Percentiles rank a stretch among this genome's conserved stretches.
Evolutionary conservation across 345 rosid species (phyloP).

Genomic region (Capsella bursapastoris): DNA sequence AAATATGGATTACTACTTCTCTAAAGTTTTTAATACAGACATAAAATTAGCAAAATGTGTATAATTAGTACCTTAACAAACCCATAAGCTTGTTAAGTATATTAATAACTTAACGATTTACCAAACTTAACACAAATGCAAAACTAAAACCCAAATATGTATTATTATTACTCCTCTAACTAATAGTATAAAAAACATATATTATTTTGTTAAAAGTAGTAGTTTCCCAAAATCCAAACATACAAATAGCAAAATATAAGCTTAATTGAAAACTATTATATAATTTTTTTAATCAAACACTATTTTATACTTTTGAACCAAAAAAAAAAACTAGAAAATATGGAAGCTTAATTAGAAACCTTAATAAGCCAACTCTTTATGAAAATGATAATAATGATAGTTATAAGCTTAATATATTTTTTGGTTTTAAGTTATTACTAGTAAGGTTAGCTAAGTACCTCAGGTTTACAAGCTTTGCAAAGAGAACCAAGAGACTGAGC

Average conservation of each 20-base stretch:
- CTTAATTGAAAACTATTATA: too few relatives aligned
- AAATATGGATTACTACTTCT: neutral
- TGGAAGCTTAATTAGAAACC: neutral
- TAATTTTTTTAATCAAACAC: too few relatives aligned
- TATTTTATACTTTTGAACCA: too few relatives aligned
- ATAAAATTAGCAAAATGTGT: too few relatives aligned
- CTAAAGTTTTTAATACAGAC: too few relatives aligned
- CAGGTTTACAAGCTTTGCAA: slow-evolving; percentile 88
- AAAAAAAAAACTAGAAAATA: too few relatives aligned
- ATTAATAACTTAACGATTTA: too few relatives aligned
- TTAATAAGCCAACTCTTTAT: neutral
- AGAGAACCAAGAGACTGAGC: slow-evolving; percentile 82
- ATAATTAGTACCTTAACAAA: too few relatives aligned
- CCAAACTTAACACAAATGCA: too few relatives aligned
- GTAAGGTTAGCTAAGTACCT: slow-evolving; percentile 52
- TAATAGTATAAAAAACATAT: neutral
- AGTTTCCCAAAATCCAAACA: neutral
- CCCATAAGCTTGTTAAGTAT: too few relatives aligned
- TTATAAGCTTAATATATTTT: neutral
- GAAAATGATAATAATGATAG: neutral
- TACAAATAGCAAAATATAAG: neutral
- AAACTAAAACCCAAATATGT: neutral
- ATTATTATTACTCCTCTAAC: neutral
- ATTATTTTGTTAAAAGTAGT: too few relatives aligned
- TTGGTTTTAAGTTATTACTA: neutral